Evolutionary conservation across 202 grass and related monocot species (phyloP).

Genomic region (Alloteropsis angusta): DNA sequence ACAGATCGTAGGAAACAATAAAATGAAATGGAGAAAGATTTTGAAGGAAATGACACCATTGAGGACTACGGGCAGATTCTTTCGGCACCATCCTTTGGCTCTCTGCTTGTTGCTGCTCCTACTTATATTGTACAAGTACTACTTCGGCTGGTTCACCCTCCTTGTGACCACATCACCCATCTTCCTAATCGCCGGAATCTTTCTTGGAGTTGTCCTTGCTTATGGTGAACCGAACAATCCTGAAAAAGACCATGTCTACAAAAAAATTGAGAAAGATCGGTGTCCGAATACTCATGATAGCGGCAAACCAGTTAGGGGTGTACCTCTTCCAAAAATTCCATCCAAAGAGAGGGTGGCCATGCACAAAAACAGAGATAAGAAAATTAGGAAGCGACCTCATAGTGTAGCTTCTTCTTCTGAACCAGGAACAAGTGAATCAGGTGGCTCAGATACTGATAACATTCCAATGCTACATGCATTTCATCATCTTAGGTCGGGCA

Average conservation of each 20-base stretch:
- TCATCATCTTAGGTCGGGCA: conserved; percentile 42
- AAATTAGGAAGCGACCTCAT: conserved; percentile 21
- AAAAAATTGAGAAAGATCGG: conserved; percentile 26
- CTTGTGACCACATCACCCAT: conserved; percentile 43
- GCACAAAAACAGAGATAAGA: conserved; percentile 3
- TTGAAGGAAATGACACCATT: conserved; percentile 11
- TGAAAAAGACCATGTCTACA: conserved; percentile 26
- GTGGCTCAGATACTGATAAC: conserved; percentile 50
- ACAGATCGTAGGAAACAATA: neutral
- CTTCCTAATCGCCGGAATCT: conserved; percentile 52
- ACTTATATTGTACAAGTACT: conserved; percentile 53
- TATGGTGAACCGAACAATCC: conserved; percentile 56
- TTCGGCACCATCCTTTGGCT: conserved; percentile 35
- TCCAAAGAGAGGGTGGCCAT: neutral
- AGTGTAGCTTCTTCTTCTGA: conserved; percentile 18
- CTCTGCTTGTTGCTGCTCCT: conserved; percentile 38
- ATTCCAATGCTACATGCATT: conserved; percentile 57
- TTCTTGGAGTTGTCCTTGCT: conserved; percentile 58
- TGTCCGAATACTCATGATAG: neutral
- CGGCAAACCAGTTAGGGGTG: neutral
- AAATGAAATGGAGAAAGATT: conserved; percentile 21
- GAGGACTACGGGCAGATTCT: conserved; percentile 15
- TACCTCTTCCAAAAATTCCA: conserved; percentile 11
- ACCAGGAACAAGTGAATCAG: conserved; percentile 42
- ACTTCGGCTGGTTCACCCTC: conserved; percentile 49